Evolutionary conservation across 148 eudicot species (phyloP).

Genomic region (Chenopodium album): DNA sequence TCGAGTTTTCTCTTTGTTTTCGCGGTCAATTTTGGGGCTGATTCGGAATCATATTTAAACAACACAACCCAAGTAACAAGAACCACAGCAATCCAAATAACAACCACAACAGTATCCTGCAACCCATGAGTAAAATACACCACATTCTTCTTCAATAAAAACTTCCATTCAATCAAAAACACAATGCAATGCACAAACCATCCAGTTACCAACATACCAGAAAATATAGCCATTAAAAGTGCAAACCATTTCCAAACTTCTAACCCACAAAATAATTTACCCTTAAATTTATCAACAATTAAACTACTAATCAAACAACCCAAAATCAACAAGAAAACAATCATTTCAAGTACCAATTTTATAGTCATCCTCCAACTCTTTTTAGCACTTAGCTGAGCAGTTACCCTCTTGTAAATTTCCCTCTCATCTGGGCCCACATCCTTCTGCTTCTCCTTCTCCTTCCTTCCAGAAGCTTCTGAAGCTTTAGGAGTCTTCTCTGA

Average conservation of each 20-base stretch:
- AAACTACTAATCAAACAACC: slow-evolving; percentile 48
- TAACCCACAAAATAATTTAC: slow-evolving; percentile 39
- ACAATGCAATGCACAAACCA: slow-evolving; percentile 64
- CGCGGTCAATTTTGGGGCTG: not conserved
- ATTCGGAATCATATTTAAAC: slow-evolving; percentile 33
- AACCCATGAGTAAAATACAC: slow-evolving; percentile 77
- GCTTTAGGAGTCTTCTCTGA: slow-evolving; percentile 37
- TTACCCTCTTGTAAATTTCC: slow-evolving; percentile 69
- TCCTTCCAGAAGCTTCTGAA: slow-evolving; percentile 21
- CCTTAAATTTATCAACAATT: slow-evolving; percentile 36
- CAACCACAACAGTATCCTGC: slow-evolving; percentile 60
- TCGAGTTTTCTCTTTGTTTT: slow-evolving; percentile 30
- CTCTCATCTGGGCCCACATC: slow-evolving; percentile 51
- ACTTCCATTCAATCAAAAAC: slow-evolving; percentile 72
- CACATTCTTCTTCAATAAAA: slow-evolving; percentile 64
- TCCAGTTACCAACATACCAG: slow-evolving; percentile 63
- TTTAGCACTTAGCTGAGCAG: slow-evolving; percentile 41
- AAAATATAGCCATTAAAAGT: slow-evolving; percentile 67
- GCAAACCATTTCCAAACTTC: slow-evolving; percentile 69
- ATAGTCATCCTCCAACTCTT: slow-evolving; percentile 49
- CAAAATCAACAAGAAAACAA: slow-evolving; percentile 43
- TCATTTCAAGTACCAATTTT: slow-evolving; percentile 54
- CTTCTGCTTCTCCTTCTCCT: slow-evolving; percentile 25
- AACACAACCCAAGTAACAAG: slow-evolving; percentile 67
- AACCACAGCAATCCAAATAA: slow-evolving; percentile 66